Evolutionary conservation across 1,284 basidiomycete species (phyloP).

Genomic region (Agroathelia rolfsii): DNA sequence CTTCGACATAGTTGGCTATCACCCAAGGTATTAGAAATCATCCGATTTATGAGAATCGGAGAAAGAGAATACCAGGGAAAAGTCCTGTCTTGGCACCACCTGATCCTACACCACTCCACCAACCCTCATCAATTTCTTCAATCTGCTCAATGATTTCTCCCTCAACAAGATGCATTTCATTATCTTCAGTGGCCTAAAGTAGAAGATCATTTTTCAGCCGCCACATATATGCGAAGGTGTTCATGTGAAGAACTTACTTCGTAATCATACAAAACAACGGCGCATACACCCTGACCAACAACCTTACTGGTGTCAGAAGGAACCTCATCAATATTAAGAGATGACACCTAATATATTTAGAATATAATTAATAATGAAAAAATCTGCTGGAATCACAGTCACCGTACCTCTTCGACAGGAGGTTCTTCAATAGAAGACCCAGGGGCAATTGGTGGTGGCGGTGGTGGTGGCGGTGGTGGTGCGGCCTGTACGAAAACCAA

Average conservation of each 20-base stretch:
- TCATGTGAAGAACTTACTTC: slow-evolving; percentile 33
- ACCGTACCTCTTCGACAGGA: too few species aligned
- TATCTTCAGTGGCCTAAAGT: slow-evolving; percentile 65
- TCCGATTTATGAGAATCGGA: neutral
- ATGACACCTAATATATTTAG: too few species aligned
- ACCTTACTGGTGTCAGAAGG: too few species aligned
- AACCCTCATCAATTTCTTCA: slow-evolving; percentile 77
- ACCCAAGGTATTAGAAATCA: slow-evolving; percentile 3
- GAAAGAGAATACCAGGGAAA: slow-evolving; percentile 55
- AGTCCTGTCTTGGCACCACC: slow-evolving; percentile 57
- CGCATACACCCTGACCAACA: slow-evolving; percentile 42
- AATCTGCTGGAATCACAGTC: too few species aligned
- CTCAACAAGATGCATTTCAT: slow-evolving; percentile 74
- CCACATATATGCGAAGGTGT: neutral
- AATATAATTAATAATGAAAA: too few species aligned
- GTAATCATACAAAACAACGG: slow-evolving; percentile 70
- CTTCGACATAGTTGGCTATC: slow-evolving; percentile 76
- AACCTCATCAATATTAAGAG: too few species aligned
- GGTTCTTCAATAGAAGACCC: too few species aligned
- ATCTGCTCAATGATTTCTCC: slow-evolving; percentile 72
- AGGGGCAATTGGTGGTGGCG: slow-evolving; percentile 19
- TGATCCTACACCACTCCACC: slow-evolving; percentile 73
- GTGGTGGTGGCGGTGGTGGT: slow-evolving; percentile 32
- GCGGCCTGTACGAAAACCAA: too few species aligned
- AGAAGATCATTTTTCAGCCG: slow-evolving; percentile 29